These are phyloP conservation scores for Thalassiosira profunda DNA, from an alignment of 108 stramenopile species.

Conservation along the genomic window DNA sequence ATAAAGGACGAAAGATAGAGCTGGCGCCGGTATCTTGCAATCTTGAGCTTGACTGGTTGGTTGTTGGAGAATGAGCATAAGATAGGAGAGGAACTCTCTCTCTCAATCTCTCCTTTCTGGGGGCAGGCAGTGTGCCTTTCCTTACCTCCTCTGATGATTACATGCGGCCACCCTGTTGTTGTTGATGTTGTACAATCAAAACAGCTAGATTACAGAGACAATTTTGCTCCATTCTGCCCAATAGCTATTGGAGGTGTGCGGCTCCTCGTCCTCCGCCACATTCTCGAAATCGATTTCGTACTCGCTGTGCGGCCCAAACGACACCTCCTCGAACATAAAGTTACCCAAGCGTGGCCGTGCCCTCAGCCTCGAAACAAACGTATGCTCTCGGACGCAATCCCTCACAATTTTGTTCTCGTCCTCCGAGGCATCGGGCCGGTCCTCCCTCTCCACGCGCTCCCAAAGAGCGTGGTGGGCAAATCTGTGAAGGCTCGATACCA, in stretches of 20 bases:
- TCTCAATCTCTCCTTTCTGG: no score
- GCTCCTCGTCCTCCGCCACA: conserved; percentile 34
- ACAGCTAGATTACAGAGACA: conserved; percentile 50
- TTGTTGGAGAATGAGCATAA: no score
- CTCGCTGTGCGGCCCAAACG: conserved; percentile 43
- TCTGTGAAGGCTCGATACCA: conserved; percentile 62
- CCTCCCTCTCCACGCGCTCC: conserved; percentile 62
- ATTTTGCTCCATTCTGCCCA: conserved; percentile 50
- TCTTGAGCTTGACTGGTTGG: no score
- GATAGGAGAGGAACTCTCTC: no score
- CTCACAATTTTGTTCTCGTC: conserved; percentile 34
- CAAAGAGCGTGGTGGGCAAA: conserved; percentile 71
- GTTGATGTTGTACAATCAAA: no score
- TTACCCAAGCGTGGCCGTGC: conserved; percentile 18
- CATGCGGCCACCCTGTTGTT: no score
- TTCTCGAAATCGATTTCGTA: conserved; percentile 45
- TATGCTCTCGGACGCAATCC: conserved; percentile 45
- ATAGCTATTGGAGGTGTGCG: conserved; percentile 19
- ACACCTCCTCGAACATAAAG: conserved; percentile 46
- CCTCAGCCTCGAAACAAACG: conserved; percentile 38
- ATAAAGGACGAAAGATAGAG: no score
- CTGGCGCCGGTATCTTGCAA: no score
- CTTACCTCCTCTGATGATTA: no score
- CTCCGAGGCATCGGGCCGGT: conserved; percentile 39
- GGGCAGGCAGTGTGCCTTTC: no score